Conservation (phyloP, 2,329 filamentous ascomycete species). For the Cadophora gregata region DNA sequence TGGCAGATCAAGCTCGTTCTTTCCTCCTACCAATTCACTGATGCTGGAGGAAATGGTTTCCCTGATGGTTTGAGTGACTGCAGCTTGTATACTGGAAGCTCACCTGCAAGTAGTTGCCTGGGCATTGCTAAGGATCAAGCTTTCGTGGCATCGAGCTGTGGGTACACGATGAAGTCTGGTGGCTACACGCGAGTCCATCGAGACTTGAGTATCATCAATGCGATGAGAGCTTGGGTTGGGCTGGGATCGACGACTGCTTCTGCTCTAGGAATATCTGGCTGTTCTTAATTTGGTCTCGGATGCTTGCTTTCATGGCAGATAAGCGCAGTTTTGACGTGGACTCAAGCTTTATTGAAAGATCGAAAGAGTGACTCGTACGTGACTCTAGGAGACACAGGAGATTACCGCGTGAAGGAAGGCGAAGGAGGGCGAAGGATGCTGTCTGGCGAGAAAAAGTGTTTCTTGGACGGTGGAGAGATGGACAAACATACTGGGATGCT, state of each 20-base stretch:
- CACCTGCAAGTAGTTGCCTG: conserved; percentile 34
- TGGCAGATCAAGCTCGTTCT: conserved; percentile 43
- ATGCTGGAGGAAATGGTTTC: conserved; percentile 19
- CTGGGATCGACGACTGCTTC: conserved; percentile 36
- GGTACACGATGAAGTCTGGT: conserved; percentile 33
- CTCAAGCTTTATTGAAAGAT: no score
- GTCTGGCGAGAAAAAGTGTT: no score
- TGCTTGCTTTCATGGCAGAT: no score
- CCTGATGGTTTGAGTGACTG: conserved; percentile 5
- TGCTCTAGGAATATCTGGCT: conserved; percentile 39
- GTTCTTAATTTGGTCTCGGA: conserved; percentile 10
- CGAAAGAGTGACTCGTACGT: no score
- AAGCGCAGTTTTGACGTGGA: no score
- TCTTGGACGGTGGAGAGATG: no score
- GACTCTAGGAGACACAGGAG: no score
- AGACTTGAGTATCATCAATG: conserved; percentile 42
- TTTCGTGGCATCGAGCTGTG: conserved; percentile 38
- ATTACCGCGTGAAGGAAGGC: no score
- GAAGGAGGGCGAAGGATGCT: no score
- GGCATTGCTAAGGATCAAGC: conserved; percentile 41
- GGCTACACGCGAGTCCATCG: conserved; percentile 42
- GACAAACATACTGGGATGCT: no score
- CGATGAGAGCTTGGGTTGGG: conserved; percentile 43
- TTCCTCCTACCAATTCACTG: conserved; percentile 40
- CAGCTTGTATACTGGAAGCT: conserved; percentile 27